Percentiles rank a stretch among this genome's conserved stretches.
phyloP scores from a whole-genome alignment of 2,329 filamentous ascomycete genomes.

The Botrytis hyacinthi region DNA sequence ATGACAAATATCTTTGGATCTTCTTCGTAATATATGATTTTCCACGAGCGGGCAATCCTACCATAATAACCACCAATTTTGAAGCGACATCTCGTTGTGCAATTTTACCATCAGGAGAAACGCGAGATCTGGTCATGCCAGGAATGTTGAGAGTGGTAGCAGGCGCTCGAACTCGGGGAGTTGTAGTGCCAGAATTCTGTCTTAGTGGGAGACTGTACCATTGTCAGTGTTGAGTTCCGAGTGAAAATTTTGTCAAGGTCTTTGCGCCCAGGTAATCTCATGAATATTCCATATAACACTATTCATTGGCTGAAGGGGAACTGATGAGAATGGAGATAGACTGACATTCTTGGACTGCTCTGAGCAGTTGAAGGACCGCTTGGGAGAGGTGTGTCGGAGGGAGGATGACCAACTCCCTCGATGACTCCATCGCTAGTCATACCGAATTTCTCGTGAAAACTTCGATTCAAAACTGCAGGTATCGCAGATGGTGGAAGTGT shows the following conservation, averaged over 20 bases:
- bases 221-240: slow-evolving; percentile 3
- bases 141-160: slow-evolving; percentile 96
- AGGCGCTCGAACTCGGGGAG: slow-evolving; percentile 74
- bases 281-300: neutral
- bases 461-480: neutral
- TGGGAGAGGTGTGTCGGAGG: slow-evolving; percentile 29
- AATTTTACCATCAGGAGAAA: slow-evolving; percentile 93
- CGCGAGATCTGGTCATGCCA: slow-evolving; percentile 90
- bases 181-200: slow-evolving; percentile 73
- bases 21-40: slow-evolving; percentile 99
- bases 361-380: slow-evolving; percentile 37
- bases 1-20: slow-evolving; percentile 89
- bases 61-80: slow-evolving; percentile 98
- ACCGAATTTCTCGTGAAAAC: slow-evolving; percentile 7
- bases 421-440: slow-evolving; percentile 19
- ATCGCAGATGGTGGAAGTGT: slow-evolving; percentile 14
- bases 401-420: slow-evolving; percentile 24
- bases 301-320: neutral
- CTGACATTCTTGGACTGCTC: slow-evolving; percentile 39
- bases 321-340: neutral
- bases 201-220: slow-evolving; percentile 60
- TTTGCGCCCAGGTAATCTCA: slow-evolving; percentile 6
- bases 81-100: slow-evolving; percentile 90
- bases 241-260: slow-evolving; percentile 1
- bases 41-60: slow-evolving; percentile 88